These are phyloP conservation scores for Quercus gilva DNA, from an alignment of 306 rosid species.

Conservation along the genomic window DNA sequence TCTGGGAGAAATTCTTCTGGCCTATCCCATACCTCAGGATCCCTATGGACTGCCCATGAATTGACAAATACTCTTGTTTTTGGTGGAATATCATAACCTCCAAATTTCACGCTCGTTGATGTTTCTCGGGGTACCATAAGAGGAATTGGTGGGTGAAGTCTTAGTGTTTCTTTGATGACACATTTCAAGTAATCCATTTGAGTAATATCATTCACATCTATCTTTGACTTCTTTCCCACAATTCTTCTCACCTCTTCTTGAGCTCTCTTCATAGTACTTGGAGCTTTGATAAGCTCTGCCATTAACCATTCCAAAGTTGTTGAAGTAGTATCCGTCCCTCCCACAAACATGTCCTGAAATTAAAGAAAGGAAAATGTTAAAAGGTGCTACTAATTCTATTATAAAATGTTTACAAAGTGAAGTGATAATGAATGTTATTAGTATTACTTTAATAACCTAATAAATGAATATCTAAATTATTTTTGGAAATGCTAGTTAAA, in stretches of 20 bases:
- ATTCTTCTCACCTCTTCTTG: slow-evolving; percentile 34
- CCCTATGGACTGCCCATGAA: slow-evolving; percentile 30
- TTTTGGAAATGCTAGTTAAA: too few species aligned
- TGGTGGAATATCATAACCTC: slow-evolving; percentile 14
- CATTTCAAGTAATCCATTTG: slow-evolving; percentile 33
- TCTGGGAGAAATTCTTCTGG: slow-evolving; percentile 35
- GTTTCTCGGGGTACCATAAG: slow-evolving; percentile 27
- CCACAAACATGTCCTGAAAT: slow-evolving; percentile 34
- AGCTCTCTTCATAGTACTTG: slow-evolving; percentile 24
- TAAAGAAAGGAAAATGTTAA: background rate
- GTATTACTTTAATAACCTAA: too few species aligned
- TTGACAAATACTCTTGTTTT: slow-evolving; percentile 24
- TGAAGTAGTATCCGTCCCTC: slow-evolving; percentile 26
- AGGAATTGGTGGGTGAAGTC: slow-evolving; percentile 38
- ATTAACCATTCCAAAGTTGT: slow-evolving; percentile 29
- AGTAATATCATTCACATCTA: slow-evolving; percentile 15
- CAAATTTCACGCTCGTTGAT: background rate
- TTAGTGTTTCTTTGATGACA: slow-evolving; percentile 29
- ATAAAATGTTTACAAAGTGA: too few species aligned
- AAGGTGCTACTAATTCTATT: too few species aligned
- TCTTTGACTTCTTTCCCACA: slow-evolving; percentile 14
- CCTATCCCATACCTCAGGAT: slow-evolving; percentile 25
- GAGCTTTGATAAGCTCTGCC: slow-evolving; percentile 29
- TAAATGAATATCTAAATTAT: too few species aligned
- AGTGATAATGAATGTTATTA: too few species aligned